Base-by-base conservation (phyloP, 139 green algal genomes). In the Dunaliella primolecta region DNA sequence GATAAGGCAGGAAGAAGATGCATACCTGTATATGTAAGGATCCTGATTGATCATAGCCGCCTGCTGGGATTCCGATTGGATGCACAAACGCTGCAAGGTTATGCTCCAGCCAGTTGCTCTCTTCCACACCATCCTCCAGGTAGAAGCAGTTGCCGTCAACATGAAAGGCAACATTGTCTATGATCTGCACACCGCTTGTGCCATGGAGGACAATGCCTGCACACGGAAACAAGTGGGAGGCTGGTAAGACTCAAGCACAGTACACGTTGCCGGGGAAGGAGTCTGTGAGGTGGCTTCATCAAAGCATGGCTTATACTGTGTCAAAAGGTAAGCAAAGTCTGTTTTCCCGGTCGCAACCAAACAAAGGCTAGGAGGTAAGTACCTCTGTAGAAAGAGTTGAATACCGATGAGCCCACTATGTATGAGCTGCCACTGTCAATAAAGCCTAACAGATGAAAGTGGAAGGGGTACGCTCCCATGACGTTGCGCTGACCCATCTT, bases 121-220 rank as follows among this genome's bases (percentile, higher is more conserved):
- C 91, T 86, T 94, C 88, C 46, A 93, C 90, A 15, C 84, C 55
- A 70, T 83, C 86, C 86, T 87, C 86, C 34, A 89, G 72, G 83
- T 89, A 89, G 71, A 78, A 87, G 83, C 86, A 90, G 76, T 81
- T 84, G 24, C 91, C 91, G 0, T 27, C 2, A 11, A 34, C 84
- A 70, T 94, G 82, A 38, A 94, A 94, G n/a, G 85, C 91, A 36
- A 92, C 88, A 29, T 94, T 94, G 84, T 88, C 84, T 20, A 76
- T 31, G 25, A 94, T 38, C 31, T 82, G 11, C 1, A 88, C 36
- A 33, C 79, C 38, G 84, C 57, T 88, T 81, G 88, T 92, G 71
- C 84, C 89, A 75, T 94, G 91, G 11, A 93, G 36, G 3, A 84
- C 86, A 31, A 84, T 85, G 74, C 88, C 86, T 89, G 78, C 1